Evolutionary conservation across 2,329 filamentous ascomycete genomes (phyloP).

Genomic region (Emmonsiellopsis sp.): DNA sequence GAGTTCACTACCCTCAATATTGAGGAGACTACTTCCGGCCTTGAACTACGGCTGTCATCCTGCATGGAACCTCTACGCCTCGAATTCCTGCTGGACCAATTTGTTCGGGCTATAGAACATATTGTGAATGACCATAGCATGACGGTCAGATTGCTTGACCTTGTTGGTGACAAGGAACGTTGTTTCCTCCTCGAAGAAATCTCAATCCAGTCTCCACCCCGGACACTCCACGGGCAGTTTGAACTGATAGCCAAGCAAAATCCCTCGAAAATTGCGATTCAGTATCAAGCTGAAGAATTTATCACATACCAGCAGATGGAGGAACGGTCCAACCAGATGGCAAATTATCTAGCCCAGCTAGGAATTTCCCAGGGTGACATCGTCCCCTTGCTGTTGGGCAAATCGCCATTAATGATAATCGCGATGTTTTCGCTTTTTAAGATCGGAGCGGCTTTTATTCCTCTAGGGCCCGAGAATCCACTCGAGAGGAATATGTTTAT

Average conservation of each 20-base stretch:
- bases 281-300: background rate
- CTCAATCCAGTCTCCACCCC: background rate
- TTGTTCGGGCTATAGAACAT: background rate
- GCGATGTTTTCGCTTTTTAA: conserved; percentile 45
- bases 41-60: background rate
- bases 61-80: background rate
- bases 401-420: conserved; percentile 21
- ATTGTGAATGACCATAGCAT: background rate
- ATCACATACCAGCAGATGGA: conserved; percentile 4
- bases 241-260: background rate
- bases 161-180: background rate
- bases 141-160: too few relatives aligned
- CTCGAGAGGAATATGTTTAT: conserved; percentile 51
- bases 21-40: background rate
- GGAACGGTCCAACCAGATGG: conserved; percentile 4
- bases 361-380: conserved; percentile 19
- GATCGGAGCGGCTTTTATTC: conserved; percentile 66
- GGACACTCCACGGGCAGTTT: background rate
- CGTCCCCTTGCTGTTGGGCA: conserved; percentile 17
- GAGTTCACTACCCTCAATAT: background rate
- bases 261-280: background rate
- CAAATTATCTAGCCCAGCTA: conserved; percentile 10
- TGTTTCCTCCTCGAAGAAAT: background rate
- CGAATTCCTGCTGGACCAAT: background rate
- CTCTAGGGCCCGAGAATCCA: conserved; percentile 62